Conservation (phyloP, 305 asterid species). For the Petunia hybrid region DNA sequence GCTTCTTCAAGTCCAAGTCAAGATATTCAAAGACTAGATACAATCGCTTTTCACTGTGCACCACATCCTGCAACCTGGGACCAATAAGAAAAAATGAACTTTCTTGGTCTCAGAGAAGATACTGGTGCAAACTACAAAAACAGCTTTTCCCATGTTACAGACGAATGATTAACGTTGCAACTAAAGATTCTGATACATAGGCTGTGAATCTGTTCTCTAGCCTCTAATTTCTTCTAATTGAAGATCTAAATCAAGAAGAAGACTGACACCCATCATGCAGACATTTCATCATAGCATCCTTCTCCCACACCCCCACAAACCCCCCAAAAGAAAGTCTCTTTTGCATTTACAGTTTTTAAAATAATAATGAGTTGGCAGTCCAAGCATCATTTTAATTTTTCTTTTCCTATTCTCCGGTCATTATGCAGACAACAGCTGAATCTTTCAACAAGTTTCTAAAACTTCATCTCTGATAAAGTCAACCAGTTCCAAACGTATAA, state of each 20-base stretch:
- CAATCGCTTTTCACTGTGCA: conserved; percentile 92
- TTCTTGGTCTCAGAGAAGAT: conserved; percentile 23
- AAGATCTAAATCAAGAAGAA: conserved; percentile 1
- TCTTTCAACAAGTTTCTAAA: not conserved
- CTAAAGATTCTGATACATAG: not conserved
- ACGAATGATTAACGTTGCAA: not conserved
- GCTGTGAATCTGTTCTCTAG: not conserved
- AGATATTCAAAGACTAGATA: conserved; percentile 98
- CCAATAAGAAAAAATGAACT: conserved; percentile 30
- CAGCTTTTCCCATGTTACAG: not conserved
- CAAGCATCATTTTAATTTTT: not conserved
- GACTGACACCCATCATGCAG: not conserved
- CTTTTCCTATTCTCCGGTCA: conserved; percentile 17
- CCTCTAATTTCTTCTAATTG: not conserved
- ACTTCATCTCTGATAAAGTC: not conserved
- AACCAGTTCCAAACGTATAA: conserved; percentile 13
- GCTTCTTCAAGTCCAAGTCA: conserved; percentile 97
- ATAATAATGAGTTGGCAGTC: not conserved
- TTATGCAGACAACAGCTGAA: conserved; percentile 12
- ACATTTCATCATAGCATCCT: not conserved
- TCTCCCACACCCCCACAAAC: not conserved
- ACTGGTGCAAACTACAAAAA: not conserved
- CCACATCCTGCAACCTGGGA: conserved; percentile 97
- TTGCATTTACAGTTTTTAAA: conserved; percentile 7
- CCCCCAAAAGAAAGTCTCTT: not conserved